Base-by-base conservation (phyloP, 805 yeast species). In the Grigorovia jiainica region DNA sequence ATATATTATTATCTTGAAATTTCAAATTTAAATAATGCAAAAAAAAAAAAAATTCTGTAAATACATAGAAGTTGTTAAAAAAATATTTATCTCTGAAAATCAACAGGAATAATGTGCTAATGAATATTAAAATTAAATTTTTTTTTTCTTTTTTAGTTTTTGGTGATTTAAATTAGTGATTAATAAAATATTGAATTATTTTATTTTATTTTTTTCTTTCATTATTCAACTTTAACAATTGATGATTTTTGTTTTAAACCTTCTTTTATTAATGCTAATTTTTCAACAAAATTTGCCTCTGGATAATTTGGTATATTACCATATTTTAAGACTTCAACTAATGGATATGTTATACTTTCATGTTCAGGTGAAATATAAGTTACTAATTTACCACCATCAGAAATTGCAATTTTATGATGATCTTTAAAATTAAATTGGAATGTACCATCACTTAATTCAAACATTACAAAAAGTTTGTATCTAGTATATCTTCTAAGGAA, bases 381-480 rank as follows among this genome's bases (percentile, higher is more conserved):
- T 16, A 90, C 72, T 36, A 77, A 76, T 46, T 74, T 71, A 18
- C 95, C 97, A 42, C 75, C 70, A 51, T 80, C 80, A 35, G 89
- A 82, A 32, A 90, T 61, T 45, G 94, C 79, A 42, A 89, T 66
- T 64, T 92, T 92, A 64, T 83, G 89, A 58, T 92, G 98, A 64
- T 92, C 97, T 60, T 82, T 82, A 66, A 92, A 92, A 65, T 92
- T 92, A 67, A 89, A 89, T 63, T 92, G 98, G 63, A 84, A 78
- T 34, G 87, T 80, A 17, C 95, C 96, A 57, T 87, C 86, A 57
- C 95, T 85, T 67, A 92, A 66, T 61, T 87, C 90, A 67, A 92
- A 92, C 94, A 89, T 83, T 43, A 89, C 86, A 59, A 76, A 86
- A 47, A 78, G 80, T 36, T 78, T 74, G 41, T 80, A 78, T 61